Percentiles rank a stretch among this genome's conserved stretches.
phyloP scores from a whole-genome alignment of 192 early-diverging fungal species.

The Mortierella hygrophila region DNA sequence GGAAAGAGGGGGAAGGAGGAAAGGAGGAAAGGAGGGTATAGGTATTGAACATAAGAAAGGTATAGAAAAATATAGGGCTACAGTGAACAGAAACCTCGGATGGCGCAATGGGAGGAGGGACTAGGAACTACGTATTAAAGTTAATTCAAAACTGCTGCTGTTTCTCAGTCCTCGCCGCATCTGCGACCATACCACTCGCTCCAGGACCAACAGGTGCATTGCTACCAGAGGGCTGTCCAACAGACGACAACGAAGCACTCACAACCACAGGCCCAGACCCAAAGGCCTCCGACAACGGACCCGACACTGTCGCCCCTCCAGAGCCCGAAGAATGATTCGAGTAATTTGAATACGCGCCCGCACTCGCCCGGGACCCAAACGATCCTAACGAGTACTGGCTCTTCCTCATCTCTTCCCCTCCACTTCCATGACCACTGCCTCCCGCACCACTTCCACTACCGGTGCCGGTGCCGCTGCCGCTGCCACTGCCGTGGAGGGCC shows the following conservation, averaged over 20 bases:
- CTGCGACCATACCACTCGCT: not conserved
- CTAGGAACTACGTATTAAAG: too few species aligned
- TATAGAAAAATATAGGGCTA: too few species aligned
- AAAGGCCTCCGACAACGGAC: not conserved
- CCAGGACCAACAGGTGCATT: not conserved
- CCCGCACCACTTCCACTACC: not conserved
- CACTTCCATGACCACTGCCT: not conserved
- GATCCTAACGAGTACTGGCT: constrained; percentile 49
- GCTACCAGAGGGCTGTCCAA: not conserved
- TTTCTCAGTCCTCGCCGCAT: too few species aligned
- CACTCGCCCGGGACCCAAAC: constrained; percentile 35
- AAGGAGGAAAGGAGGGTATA: too few species aligned
- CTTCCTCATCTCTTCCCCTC: constrained; percentile 30
- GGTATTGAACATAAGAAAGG: too few species aligned
- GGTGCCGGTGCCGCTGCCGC: not conserved
- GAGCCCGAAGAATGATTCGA: constrained; percentile 25
- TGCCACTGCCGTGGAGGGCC: not conserved
- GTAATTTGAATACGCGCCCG: constrained; percentile 43
- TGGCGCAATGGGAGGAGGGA: too few species aligned
- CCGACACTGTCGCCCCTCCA: not conserved
- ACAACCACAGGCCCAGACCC: constrained; percentile 27
- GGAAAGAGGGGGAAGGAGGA: too few species aligned
- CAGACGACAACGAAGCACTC: constrained; percentile 13
- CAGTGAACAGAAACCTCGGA: too few species aligned
- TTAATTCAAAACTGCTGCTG: too few species aligned